Base-by-base conservation (phyloP, 805 yeast species). In the Yarrowia osloensis region DNA sequence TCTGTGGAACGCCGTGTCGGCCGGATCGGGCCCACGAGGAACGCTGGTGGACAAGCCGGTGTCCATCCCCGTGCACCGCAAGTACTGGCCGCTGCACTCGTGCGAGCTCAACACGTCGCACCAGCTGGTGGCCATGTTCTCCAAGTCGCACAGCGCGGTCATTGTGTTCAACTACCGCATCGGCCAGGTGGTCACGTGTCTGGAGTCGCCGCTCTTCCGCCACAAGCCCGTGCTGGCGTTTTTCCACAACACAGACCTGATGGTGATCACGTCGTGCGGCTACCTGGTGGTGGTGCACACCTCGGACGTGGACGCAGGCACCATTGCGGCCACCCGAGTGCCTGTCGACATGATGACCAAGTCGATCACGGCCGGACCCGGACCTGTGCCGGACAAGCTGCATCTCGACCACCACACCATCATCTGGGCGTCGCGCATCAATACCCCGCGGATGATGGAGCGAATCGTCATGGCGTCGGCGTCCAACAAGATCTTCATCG, bases 21-120 rank as follows among this genome's bases (percentile, higher is more conserved):
- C 46, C 1, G 57, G 46, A 15, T 24, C 61, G 4, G 19, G 26
- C n/a, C 67, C n/a, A n/a, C n/a, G 40, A 13, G 57, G 65, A 46
- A 50, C 65, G 0, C 46, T 37, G 24, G 74, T 77, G 61, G 87
- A 82, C 63, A 69, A 72, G 26, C 86, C 86, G 8, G 79, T 82
- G 1, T 80, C 77, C 54, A 72, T 82, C 29, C 83, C 83, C 22
- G 73, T 78, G 6, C 73, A 78, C 11, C 74, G 79, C 3, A 81
- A 82, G 44, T 79, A 84, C 57, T 84, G 90, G 86, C 93, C 92
- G 0, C 80, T 89, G 0, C 82, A 85, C 13, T 83, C 84, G 68
- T 80, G 85, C 22, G 83, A 81, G 21, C 66, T 69, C 37, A 44
- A 68, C 37, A 63, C 67, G 9, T 17, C 47, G 9, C n/a, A 52